Evolutionary conservation across 2,329 filamentous ascomycete genomes (phyloP), one percentile per base, ranked within the genome.

Genomic region (Calonectria fujianensis): DNA sequence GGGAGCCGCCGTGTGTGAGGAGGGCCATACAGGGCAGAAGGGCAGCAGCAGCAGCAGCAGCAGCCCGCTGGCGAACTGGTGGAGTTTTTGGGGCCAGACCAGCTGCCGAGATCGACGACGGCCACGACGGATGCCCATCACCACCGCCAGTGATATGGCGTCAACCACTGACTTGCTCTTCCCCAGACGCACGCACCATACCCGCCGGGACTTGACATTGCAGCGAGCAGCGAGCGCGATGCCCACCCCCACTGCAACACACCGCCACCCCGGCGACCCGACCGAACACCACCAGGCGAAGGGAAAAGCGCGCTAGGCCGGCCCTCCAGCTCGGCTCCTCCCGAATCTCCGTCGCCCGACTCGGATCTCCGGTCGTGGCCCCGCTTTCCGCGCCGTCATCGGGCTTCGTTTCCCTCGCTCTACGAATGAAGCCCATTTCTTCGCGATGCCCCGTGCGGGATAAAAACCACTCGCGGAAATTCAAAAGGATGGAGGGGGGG

Each of bases 301-400:
- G 24, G 45, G n/a, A 50, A 59, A 54, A 41, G 10, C 51, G 32
- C 73, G 72, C 65, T 74, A 74, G 54, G 37, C 72, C 76, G 75
- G 48, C 24, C 52, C 35, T 78, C 69, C 45, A 80, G 79, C 79
- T 80, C 79, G 79, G 79, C 76, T 78, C 78, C 73, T 76, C 64
- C 71, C 78, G 78, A 78, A 80, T 80, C 72, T 80, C 79, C 79
- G 79, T 76, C 73, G 63, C 74, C 74, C 76, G 74, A 75, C 77
- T 80, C 79, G 79, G 79, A 80, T 74, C 77, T 80, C 79, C 79
- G 79, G 77, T 72, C 63, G 39, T 52, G 70, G 74, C 72, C 75
- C 79, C 75, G 77, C 79, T 70, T 72, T 75, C 78, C 78, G 71
- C 78, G 79, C 79, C 79, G 79, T 78, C 74, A 80, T 80, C 79